These are phyloP conservation scores for Priceomyces carsonii DNA, from an alignment of 805 yeast genomes.

Conservation along the genomic window DNA sequence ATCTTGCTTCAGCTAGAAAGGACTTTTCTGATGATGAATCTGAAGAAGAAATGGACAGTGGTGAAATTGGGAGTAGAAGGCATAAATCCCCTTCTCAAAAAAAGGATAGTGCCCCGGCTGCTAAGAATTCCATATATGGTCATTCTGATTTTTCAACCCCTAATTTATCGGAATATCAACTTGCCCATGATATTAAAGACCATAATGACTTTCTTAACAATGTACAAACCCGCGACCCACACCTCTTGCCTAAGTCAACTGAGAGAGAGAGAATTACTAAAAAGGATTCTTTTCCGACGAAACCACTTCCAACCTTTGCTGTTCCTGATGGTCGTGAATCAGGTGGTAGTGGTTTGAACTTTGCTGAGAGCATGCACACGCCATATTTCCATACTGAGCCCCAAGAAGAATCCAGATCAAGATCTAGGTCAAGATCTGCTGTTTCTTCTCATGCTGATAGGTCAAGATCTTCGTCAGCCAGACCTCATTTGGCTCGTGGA, in stretches of 20 bases:
- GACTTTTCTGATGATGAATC: not conserved
- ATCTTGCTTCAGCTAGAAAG: not conserved
- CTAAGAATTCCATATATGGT: too few species aligned
- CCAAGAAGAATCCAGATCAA: constrained; percentile 30
- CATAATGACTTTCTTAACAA: constrained; percentile 36
- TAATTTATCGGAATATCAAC: constrained; percentile 45
- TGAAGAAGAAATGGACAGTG: constrained; percentile 2
- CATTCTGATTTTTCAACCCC: constrained; percentile 39
- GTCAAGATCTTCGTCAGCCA: constrained; percentile 23
- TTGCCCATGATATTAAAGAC: constrained; percentile 37
- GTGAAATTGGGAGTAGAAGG: constrained; percentile 2
- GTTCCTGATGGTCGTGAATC: not conserved
- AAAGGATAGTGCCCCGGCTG: too few species aligned
- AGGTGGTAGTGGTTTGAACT: not conserved
- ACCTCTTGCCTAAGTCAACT: constrained; percentile 22
- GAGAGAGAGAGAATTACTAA: not conserved
- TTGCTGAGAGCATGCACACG: constrained; percentile 27
- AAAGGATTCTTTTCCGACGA: constrained; percentile 4
- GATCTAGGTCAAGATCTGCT: constrained; percentile 18
- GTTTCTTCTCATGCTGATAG: constrained; percentile 6
- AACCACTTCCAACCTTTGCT: constrained; percentile 1
- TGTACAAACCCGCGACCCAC: constrained; percentile 37
- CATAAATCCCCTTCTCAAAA: too few species aligned
- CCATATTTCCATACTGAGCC: constrained; percentile 35
- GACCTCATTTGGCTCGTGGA: constrained; percentile 75